A percentile compares a stretch with the other conserved stretches of the same genome.
phyloP scores from a whole-genome alignment of 805 yeast species.

The Cyberlindnera mycetangii region DNA sequence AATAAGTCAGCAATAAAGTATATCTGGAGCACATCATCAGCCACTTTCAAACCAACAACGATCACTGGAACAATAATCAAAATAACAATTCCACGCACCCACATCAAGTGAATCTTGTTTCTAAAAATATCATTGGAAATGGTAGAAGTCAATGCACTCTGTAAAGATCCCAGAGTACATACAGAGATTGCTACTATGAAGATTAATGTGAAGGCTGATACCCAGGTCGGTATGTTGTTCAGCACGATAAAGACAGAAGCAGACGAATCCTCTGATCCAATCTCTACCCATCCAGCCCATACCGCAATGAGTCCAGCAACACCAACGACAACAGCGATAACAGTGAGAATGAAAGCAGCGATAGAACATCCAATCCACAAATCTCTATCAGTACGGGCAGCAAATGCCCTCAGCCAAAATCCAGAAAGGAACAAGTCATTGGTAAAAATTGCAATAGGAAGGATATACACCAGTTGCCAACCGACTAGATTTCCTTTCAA shows the following conservation, averaged over 20 bases:
- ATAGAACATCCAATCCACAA: slow-evolving; percentile 70
- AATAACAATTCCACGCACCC: slow-evolving; percentile 67
- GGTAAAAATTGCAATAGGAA: slow-evolving; percentile 82
- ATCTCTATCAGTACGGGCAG: slow-evolving; percentile 75
- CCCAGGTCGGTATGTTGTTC: slow-evolving; percentile 77
- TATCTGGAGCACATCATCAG: slow-evolving; percentile 80
- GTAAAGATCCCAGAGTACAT: slow-evolving; percentile 85
- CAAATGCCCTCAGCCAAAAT: slow-evolving; percentile 93
- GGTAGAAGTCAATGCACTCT: slow-evolving; percentile 84
- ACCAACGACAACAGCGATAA: slow-evolving; percentile 70
- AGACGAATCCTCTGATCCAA: slow-evolving; percentile 48
- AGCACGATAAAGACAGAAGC: slow-evolving; percentile 73
- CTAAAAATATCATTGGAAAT: slow-evolving; percentile 88
- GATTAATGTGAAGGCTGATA: slow-evolving; percentile 76
- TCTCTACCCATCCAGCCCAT: slow-evolving; percentile 71
- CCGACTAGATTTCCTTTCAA: slow-evolving; percentile 69
- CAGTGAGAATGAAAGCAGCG: slow-evolving; percentile 65
- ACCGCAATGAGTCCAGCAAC: slow-evolving; percentile 84
- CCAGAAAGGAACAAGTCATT: slow-evolving; percentile 90
- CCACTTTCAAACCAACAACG: slow-evolving; percentile 78
- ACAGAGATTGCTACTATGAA: slow-evolving; percentile 74
- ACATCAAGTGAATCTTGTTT: slow-evolving; percentile 66
- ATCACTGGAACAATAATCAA: slow-evolving; percentile 82
- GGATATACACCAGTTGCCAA: slow-evolving; percentile 85
- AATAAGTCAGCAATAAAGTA: slow-evolving; percentile 89